Evolutionary conservation across 768 basidiomycete genomes (phyloP).

Genomic region (Podaxis mareebaensis): DNA sequence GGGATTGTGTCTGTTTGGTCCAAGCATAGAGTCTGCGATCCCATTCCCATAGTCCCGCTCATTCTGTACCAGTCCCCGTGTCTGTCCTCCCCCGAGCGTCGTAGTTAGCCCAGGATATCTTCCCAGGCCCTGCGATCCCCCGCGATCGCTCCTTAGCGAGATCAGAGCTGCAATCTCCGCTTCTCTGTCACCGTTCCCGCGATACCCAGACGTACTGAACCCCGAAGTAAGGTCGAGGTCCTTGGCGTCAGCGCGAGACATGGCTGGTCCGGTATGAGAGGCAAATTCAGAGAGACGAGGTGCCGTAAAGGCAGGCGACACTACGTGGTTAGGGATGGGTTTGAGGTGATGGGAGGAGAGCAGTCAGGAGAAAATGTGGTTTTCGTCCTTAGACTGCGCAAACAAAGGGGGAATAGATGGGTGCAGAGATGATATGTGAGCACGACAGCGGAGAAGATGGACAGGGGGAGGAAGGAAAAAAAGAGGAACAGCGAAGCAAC

Average conservation of each 20-base stretch:
- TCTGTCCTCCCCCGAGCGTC: neutral
- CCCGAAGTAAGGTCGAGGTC: slow-evolving; percentile 41
- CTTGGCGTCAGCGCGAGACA: slow-evolving; percentile 46
- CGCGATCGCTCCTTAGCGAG: slow-evolving; percentile 2
- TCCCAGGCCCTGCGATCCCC: slow-evolving; percentile 8
- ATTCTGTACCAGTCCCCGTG: neutral
- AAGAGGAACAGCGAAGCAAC: slow-evolving; percentile 22
- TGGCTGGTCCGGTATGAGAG: slow-evolving; percentile 22
- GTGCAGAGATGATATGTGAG: slow-evolving; percentile 20
- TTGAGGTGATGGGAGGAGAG: neutral
- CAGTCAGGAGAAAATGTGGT: neutral
- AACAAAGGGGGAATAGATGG: neutral
- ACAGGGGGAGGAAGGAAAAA: slow-evolving; percentile 11
- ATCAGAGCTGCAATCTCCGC: slow-evolving; percentile 9
- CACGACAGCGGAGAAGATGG: slow-evolving; percentile 12
- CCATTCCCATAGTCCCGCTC: slow-evolving; percentile 26
- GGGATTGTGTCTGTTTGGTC: slow-evolving; percentile 49
- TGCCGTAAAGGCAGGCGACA: slow-evolving; percentile 13
- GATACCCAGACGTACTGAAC: slow-evolving; percentile 21
- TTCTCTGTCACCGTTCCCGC: slow-evolving; percentile 2
- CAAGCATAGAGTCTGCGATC: slow-evolving; percentile 17
- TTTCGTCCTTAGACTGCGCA: neutral
- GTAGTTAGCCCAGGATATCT: neutral
- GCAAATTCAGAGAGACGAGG: slow-evolving; percentile 14
- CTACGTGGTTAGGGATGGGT: slow-evolving; percentile 7